Base-by-base conservation (phyloP, 2,329 filamentous ascomycete genomes). In the Curvularia hawaiiensis region DNA sequence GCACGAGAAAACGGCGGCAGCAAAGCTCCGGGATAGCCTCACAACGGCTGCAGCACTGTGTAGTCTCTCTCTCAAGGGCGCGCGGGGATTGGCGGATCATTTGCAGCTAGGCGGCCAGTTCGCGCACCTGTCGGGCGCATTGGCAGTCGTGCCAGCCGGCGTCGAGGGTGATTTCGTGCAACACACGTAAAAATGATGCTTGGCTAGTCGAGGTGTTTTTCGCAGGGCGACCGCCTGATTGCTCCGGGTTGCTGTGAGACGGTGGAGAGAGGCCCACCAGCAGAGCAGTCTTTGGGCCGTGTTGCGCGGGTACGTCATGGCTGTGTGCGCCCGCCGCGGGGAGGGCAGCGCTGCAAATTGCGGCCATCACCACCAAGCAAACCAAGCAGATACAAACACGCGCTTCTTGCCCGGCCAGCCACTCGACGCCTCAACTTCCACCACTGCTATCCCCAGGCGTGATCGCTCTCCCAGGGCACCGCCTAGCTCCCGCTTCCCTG, bases 231-330 rank as follows among this genome's bases (percentile, higher is more conserved):
- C 41, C 22, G 51, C 20, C 20, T 53, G 50, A 49, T 43, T 49
- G 52, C 52, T 44, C 35, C 20, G 41, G 47, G 35, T 16, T 48
- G 54, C 44, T 30, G 31, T 45, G 28, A 48, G 39, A 56, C 38
- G 47, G 56, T 61, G 52, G 56, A 53, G 55, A 43, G 44, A 47
- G 49, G 51, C 55, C 48, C 51, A 52, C 49, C n/a, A 8, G 51
- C 50, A 31, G 38, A 49, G 22, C 39, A 43, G 56, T 53, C 38
- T 49, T 47, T 53, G 44, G n/a, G 39, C 44, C 39, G 49, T 54
- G 50, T 52, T 43, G 28, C 49, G 33, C 46, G 22, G 35, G 44
- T 61, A 61, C 59, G 59, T 61, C 59, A 61, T 61, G 52, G 52
- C 50, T 46, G 59, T 41, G 59, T 50, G 8, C 28, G 43, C 51